Evolutionary conservation across 108 stramenopile genomes (phyloP).

Genomic region (Aurantiochytrium sp.): DNA sequence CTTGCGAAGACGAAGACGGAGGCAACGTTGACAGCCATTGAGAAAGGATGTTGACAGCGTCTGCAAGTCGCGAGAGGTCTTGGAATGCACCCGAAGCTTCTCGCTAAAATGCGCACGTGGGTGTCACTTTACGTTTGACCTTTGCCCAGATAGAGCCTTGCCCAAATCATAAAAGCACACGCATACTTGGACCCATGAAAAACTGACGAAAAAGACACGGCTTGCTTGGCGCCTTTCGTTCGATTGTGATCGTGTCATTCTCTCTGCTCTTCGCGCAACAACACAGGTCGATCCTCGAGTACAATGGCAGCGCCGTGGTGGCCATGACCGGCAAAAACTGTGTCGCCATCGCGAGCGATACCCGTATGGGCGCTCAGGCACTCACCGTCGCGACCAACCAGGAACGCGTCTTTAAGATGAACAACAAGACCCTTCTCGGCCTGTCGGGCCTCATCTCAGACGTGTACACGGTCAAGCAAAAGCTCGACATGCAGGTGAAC

Average conservation of each 20-base stretch:
- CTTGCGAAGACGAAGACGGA: too few relatives aligned
- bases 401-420: constrained; percentile 86
- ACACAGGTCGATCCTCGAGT: constrained; percentile 87
- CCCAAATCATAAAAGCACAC: too few relatives aligned
- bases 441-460: constrained; percentile 90
- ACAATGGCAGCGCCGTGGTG: constrained; percentile 94
- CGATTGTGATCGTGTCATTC: neutral
- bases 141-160: too few relatives aligned
- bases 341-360: constrained; percentile 90
- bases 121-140: too few relatives aligned
- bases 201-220: neutral
- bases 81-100: too few relatives aligned
- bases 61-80: too few relatives aligned
- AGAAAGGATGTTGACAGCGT: too few relatives aligned
- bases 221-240: neutral
- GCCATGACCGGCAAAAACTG: constrained; percentile 98
- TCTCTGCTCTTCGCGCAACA: neutral
- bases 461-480: constrained; percentile 79
- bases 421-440: constrained; percentile 80
- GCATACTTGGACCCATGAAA: too few relatives aligned
- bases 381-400: constrained; percentile 89
- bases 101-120: too few relatives aligned
- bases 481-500: constrained; percentile 71
- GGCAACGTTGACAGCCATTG: too few relatives aligned
- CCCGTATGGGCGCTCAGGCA: constrained; percentile 79